These are phyloP conservation scores for Forsythia suspensa DNA, from an alignment of 257 asterid genomes.

Conservation along the genomic window DNA sequence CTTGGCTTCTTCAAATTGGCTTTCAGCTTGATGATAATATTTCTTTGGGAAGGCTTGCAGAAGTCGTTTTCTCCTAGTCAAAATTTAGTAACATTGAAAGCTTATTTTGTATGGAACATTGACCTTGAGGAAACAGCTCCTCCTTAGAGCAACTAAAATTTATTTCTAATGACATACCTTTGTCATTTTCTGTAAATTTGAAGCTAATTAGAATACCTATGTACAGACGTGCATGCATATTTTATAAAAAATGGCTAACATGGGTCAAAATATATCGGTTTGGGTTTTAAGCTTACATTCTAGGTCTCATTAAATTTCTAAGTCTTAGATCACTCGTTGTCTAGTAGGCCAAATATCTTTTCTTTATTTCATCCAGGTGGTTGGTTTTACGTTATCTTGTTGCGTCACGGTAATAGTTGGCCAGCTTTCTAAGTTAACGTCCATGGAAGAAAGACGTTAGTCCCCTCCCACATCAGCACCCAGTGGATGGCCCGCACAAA, in stretches of 20 bases:
- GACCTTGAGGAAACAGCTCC: slow-evolving; percentile 8
- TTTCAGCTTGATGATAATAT: slow-evolving; percentile 10
- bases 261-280: slow-evolving; percentile 4
- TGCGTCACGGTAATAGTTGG: slow-evolving; percentile 12
- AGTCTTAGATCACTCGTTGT: not conserved
- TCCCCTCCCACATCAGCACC: slow-evolving; percentile 57
- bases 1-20: not conserved
- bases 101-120: slow-evolving; percentile 18
- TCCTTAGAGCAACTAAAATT: not conserved
- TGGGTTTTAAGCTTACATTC: not conserved
- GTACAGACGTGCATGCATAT: not conserved
- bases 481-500: slow-evolving; percentile 53
- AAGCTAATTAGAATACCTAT: not conserved
- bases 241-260: not conserved
- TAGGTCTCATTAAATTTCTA: not conserved
- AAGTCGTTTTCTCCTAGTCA: not conserved
- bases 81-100: slow-evolving; percentile 4
- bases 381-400: slow-evolving; percentile 12
- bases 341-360: not conserved
- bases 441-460: slow-evolving; percentile 38
- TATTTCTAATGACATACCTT: not conserved
- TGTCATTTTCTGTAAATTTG: not conserved
- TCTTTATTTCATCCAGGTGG: slow-evolving; percentile 7
- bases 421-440: slow-evolving; percentile 17
- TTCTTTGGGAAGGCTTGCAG: not conserved